Percentiles rank a stretch among this genome's conserved stretches.
phyloP scores from a whole-genome alignment of 768 basidiomycete genomes.

The Termitomyces sp. region DNA sequence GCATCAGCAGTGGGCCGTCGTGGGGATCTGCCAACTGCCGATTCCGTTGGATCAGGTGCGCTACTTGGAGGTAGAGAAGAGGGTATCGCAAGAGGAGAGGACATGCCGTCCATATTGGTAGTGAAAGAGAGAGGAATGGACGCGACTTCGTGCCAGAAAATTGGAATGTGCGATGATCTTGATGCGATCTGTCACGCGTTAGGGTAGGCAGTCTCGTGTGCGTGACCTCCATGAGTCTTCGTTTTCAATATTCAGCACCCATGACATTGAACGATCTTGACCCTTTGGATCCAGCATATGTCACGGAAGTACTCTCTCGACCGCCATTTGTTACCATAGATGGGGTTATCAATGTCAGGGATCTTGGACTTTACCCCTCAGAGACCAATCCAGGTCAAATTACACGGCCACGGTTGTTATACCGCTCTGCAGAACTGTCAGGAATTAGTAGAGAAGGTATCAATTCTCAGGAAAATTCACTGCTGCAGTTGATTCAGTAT shows the following conservation, averaged over 20 bases:
- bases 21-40: constrained; percentile 28
- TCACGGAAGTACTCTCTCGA: constrained; percentile 56
- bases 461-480: background rate
- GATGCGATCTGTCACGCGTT: constrained; percentile 18
- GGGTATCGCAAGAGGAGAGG: constrained; percentile 49
- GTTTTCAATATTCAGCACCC: constrained; percentile 7
- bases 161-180: constrained; percentile 18
- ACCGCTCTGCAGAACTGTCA: constrained; percentile 71
- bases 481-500: background rate
- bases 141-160: constrained; percentile 27
- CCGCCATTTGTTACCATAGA: constrained; percentile 66
- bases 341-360: constrained; percentile 75
- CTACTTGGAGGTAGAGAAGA: constrained; percentile 51
- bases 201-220: constrained; percentile 32
- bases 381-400: constrained; percentile 37
- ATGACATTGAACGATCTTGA: constrained; percentile 43
- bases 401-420: constrained; percentile 53
- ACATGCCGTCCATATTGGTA: constrained; percentile 56
- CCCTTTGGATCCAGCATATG: constrained; percentile 62
- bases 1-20: constrained; percentile 46
- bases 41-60: constrained; percentile 32
- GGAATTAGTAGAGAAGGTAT: constrained; percentile 66
- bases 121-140: constrained; percentile 17
- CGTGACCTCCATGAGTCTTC: constrained; percentile 7
- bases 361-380: constrained; percentile 61